Percentiles rank a stretch among this genome's conserved stretches.
phyloP scores from a whole-genome alignment of 176 grass and related monocot species.

The Eragrostis nindensis region DNA sequence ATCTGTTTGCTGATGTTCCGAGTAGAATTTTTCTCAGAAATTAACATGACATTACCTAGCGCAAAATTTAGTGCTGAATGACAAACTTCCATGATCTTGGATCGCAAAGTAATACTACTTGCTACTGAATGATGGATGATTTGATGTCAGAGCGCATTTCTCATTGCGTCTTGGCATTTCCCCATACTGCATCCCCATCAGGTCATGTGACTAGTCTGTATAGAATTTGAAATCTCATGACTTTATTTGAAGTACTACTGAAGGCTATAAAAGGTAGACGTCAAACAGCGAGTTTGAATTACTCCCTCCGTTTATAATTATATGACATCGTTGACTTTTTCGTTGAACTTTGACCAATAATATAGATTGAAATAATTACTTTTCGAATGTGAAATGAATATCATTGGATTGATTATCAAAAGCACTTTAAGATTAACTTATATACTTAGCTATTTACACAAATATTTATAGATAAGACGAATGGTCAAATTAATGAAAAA shows the following conservation, averaged over 20 bases:
- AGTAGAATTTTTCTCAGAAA: neutral
- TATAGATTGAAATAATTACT: too few relatives aligned
- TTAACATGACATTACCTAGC: neutral
- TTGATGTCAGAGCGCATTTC: neutral
- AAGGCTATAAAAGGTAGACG: neutral
- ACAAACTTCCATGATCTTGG: neutral
- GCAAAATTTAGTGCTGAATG: neutral
- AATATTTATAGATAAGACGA: too few relatives aligned
- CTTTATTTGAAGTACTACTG: neutral
- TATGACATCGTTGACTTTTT: too few relatives aligned
- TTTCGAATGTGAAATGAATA: too few relatives aligned
- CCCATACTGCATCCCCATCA: neutral
- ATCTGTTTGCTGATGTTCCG: neutral
- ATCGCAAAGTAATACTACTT: neutral
- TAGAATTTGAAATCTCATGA: neutral
- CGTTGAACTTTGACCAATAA: too few relatives aligned
- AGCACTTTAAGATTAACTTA: too few relatives aligned
- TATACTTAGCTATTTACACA: too few relatives aligned
- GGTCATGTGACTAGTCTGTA: neutral
- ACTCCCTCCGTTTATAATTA: too few relatives aligned
- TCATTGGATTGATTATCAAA: too few relatives aligned
- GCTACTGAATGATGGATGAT: neutral
- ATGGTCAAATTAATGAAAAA: too few relatives aligned
- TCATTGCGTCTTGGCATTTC: neutral
- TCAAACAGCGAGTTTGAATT: neutral